Percentiles rank a stretch among this genome's conserved stretches.
Conservation (phyloP, 208 protist species). For the Leptomonas seymouri region DNA sequence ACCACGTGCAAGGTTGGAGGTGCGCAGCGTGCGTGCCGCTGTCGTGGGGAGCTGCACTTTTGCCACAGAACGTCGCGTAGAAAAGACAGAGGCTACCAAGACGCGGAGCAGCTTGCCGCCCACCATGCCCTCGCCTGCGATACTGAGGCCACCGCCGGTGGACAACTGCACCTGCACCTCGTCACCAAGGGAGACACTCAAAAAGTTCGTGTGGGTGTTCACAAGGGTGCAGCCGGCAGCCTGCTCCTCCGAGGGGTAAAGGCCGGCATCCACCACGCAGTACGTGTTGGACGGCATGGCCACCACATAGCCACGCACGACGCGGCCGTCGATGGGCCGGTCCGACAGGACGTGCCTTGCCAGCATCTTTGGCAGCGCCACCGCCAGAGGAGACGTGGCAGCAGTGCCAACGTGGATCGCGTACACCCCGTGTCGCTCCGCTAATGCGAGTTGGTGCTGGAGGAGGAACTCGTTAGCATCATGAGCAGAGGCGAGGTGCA, state of each 20-base stretch:
- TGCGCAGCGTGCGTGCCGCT: slow-evolving; percentile 22
- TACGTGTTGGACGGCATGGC: slow-evolving; percentile 38
- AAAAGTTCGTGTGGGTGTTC: slow-evolving; percentile 73
- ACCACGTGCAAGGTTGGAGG: slow-evolving; percentile 19
- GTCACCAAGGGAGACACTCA: slow-evolving; percentile 58
- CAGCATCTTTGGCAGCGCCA: slow-evolving; percentile 27
- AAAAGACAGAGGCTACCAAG: slow-evolving; percentile 16
- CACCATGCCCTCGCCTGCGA: slow-evolving; percentile 30
- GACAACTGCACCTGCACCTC: slow-evolving; percentile 66
- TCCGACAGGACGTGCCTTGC: slow-evolving; percentile 12
- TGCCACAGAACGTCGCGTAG: slow-evolving; percentile 12
- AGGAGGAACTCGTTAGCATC: slow-evolving; percentile 57
- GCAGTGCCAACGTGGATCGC: slow-evolving; percentile 41
- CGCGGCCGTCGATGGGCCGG: slow-evolving; percentile 34
- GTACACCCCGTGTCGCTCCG: slow-evolving; percentile 44
- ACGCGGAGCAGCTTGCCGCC: slow-evolving; percentile 42
- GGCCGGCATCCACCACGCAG: slow-evolving; percentile 72
- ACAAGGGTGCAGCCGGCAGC: slow-evolving; percentile 36
- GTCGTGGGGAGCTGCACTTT: slow-evolving; percentile 26
- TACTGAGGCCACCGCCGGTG: slow-evolving; percentile 22
- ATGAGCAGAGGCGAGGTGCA: slow-evolving; percentile 48
- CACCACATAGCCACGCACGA: slow-evolving; percentile 75
- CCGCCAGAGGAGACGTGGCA: slow-evolving; percentile 17
- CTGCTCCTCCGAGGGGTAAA: slow-evolving; percentile 36
- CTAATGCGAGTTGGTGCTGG: slow-evolving; percentile 45